A percentile compares a stretch with the other conserved stretches of the same genome.
Conservation (phyloP, 2,329 filamentous ascomycete species). For the Cladosporium velox region DNA sequence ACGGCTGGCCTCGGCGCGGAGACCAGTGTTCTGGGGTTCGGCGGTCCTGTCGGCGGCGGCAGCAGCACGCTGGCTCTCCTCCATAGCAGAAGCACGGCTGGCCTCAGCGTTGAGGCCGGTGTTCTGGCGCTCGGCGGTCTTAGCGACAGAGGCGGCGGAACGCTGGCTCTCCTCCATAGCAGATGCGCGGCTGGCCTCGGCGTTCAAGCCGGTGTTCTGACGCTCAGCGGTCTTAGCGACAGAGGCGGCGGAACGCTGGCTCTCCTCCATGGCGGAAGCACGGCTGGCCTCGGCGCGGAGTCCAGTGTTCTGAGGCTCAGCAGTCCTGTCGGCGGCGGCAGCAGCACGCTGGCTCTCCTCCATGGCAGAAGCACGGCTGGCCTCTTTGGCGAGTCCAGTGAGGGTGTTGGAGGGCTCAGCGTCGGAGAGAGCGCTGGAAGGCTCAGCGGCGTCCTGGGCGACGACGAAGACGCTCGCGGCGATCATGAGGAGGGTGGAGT, state of each 20-base stretch:
- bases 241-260: slow-evolving; percentile 15
- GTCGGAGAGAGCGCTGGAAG: background rate
- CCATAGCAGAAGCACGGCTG: slow-evolving; percentile 10
- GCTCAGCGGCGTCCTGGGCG: slow-evolving; percentile 12
- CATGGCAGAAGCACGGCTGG: slow-evolving; percentile 18
- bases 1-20: slow-evolving; percentile 12
- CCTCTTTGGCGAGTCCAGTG: slow-evolving; percentile 14
- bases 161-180: slow-evolving; percentile 15
- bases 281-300: slow-evolving; percentile 15
- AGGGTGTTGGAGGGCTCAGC: slow-evolving; percentile 15
- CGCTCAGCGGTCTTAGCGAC: background rate
- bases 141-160: slow-evolving; percentile 3
- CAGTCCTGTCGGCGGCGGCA: slow-evolving; percentile 3
- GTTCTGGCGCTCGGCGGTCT: slow-evolving; percentile 1
- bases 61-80: slow-evolving; percentile 12
- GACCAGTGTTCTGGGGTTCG: background rate
- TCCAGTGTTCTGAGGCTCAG: slow-evolving; percentile 9
- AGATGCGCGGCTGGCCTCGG: slow-evolving; percentile 8
- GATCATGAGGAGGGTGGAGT: slow-evolving; percentile 19
- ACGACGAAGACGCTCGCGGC: slow-evolving; percentile 20
- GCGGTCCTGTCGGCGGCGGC: background rate
- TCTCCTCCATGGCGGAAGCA: slow-evolving; percentile 10
- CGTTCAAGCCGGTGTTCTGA: background rate
- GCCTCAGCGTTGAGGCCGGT: background rate
- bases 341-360: slow-evolving; percentile 20